Base-by-base conservation (phyloP, 805 yeast species). In the Ogataea naganishii region DNA sequence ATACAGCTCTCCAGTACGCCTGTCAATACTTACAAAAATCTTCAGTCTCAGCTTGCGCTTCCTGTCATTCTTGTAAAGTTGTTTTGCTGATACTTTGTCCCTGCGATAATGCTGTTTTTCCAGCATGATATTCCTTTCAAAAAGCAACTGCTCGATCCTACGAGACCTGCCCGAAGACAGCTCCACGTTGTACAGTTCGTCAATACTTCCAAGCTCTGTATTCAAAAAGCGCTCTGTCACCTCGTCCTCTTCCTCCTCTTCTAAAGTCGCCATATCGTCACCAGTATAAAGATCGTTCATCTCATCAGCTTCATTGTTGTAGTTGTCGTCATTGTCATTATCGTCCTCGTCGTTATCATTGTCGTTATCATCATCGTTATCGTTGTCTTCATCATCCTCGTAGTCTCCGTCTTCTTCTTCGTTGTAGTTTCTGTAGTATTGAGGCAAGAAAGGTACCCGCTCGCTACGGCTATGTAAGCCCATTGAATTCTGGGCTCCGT, bases 1-100 rank as follows among this genome's bases (percentile, higher is more conserved):
- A 33, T 38, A 46, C 12, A 56, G 34, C 20, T 56, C 60, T 4
- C 62, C 62, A 2, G 58, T 51, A 9, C 41, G 27, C 27, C 62
- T 41, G 34, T 56, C 47, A 28, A 56, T 44, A 3, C 51, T 43
- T 4, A 43, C 41, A 29, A 50, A 40, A 10, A 56, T 14, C 20
- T 40, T 40, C 30, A 56, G 33, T 21, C 39, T 49, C 28, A 51
- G 25, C 14, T 39, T 38, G 12, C 33, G 20, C 14, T 29, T 28
- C 15, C 24, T 27, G 12, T 36, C 39, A 29, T 51, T 53, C 22
- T 44, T 48, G 38, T 53, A 53, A 8, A 53, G 37, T 20, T 40
- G 38, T 14, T 40, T 33, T 6, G 54, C 49, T 20, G 37, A 34
- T n/a, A 53, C 48, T 4, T 38, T 35, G 1, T 43, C 42, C 14